Evolutionary conservation across 169 alveolate species (phyloP).

Genomic region (Cyclospora cayetanensis): DNA sequence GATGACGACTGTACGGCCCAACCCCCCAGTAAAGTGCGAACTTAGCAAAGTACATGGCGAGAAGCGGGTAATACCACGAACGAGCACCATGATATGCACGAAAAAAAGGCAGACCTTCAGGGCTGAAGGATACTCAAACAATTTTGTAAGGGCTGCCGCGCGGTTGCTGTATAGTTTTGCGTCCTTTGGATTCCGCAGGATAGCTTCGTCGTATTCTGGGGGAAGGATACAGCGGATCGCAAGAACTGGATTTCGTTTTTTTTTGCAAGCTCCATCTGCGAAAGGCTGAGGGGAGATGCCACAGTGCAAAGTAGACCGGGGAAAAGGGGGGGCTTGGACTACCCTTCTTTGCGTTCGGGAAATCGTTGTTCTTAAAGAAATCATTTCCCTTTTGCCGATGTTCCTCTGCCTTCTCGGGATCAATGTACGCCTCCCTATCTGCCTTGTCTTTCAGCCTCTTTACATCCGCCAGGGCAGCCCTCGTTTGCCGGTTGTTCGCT

Average conservation of each 20-base stretch:
- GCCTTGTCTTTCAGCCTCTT: conserved; percentile 92
- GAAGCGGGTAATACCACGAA: too few relatives aligned
- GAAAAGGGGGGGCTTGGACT: neutral
- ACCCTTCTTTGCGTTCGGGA: conserved; percentile 94
- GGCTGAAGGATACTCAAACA: conserved; percentile 96
- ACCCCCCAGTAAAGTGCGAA: too few relatives aligned
- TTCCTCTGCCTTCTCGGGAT: conserved; percentile 96
- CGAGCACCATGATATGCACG: too few relatives aligned
- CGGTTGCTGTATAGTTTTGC: conserved; percentile 96
- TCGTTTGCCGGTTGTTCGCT: conserved; percentile 92
- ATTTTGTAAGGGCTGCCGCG: conserved; percentile 96
- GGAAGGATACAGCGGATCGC: too few relatives aligned
- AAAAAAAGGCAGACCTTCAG: conserved; percentile 78
- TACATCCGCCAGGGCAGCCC: conserved; percentile 92
- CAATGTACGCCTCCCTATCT: conserved; percentile 93
- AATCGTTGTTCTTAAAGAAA: conserved; percentile 92
- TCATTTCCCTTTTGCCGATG: conserved; percentile 90
- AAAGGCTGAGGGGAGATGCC: neutral
- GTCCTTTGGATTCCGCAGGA: conserved; percentile 96
- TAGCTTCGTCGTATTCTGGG: conserved; percentile 97
- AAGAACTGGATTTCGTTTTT: neutral
- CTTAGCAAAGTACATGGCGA: too few relatives aligned
- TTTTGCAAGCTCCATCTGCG: neutral
- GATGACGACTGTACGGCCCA: too few relatives aligned
- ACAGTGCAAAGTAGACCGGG: neutral